Evolutionary conservation across 176 grass and related monocot genomes (phyloP), one percentile per base, ranked within the genome.

Genomic region (Saccharum officinarum): DNA sequence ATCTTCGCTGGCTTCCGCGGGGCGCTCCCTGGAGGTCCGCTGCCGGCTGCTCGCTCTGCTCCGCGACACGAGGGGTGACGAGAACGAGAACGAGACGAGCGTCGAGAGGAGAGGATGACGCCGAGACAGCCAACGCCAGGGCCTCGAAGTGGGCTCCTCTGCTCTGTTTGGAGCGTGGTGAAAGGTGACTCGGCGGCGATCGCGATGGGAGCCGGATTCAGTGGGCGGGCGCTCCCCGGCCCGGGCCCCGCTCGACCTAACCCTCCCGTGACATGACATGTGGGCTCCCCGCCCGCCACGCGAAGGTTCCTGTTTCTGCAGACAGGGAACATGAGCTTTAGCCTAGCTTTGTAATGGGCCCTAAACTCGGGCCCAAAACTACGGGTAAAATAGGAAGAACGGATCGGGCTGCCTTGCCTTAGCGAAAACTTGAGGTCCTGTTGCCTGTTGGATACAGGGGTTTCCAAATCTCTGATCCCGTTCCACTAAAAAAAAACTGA

Each of bases 1-100:
- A 95, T 97, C 59, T 59, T 30, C 55, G 44, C 57, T 4, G 50
- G 17, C 59, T 61, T 65, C 31, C 49, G 65, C 31, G 65, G 28
- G 1, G 6, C 25, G 20, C 33, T 38, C 66, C 33, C 16, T 54
- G 3, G 33, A 57, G 66, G 30, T 47, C 28, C 30, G 39, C 18
- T 37, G 28, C 16, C 28, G 18, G 38, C 17, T 37, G 28, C 16
- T 69, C 78, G 65, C 23, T 26, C 45, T 10, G 67, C 44, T 55
- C 2, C 47, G 31, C 31, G 23, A 69, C 10, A 70, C 13, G 33
- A 37, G 3, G 3, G 10, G 14, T 15, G 38, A n/a, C 10, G 42
- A 49, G 71, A 31, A n/a, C 10, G 42, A 49, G 71, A 31, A 73
- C 23, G 44, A 49, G 70, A 55, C 14, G 50, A 54, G 3, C 28